These are phyloP conservation scores for Xylariaceae sp. DNA, from an alignment of 2,329 filamentous ascomycete genomes.

Conservation along the genomic window DNA sequence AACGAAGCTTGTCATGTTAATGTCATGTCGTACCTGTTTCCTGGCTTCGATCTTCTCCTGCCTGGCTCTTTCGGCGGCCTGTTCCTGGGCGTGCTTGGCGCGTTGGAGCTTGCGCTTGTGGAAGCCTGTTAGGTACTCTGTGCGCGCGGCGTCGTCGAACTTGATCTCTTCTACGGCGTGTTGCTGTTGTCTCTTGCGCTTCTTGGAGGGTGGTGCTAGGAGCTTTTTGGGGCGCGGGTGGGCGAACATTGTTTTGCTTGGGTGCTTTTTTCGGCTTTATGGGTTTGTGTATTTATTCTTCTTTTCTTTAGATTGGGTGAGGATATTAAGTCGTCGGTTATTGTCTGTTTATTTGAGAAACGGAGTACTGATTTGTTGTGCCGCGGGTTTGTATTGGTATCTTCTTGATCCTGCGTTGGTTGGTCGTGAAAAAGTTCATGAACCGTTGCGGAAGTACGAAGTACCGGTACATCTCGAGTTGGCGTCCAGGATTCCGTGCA, in stretches of 20 bases:
- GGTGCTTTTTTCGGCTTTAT: too few relatives aligned
- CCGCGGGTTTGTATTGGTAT: too few relatives aligned
- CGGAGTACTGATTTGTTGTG: too few relatives aligned
- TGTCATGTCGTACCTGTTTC: constrained; percentile 64
- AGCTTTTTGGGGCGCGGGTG: constrained; percentile 57
- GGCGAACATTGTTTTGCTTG: constrained; percentile 43
- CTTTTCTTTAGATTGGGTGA: too few relatives aligned
- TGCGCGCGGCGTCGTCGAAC: constrained; percentile 75
- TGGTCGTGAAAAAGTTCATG: too few relatives aligned
- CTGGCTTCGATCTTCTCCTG: constrained; percentile 71
- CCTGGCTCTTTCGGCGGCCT: constrained; percentile 69
- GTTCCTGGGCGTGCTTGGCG: constrained; percentile 78
- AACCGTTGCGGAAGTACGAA: too few relatives aligned
- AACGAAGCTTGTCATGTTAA: too few relatives aligned
- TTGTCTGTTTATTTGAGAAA: too few relatives aligned
- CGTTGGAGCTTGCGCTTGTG: constrained; percentile 91
- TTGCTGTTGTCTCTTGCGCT: constrained; percentile 51
- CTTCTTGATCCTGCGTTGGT: too few relatives aligned
- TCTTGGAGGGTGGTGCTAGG: constrained; percentile 60
- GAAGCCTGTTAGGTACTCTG: constrained; percentile 91
- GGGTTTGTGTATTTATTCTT: neutral
- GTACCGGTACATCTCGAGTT: too few relatives aligned
- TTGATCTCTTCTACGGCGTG: constrained; percentile 70
- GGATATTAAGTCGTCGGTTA: too few relatives aligned
- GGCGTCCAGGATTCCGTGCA: too few relatives aligned